phyloP scores from a whole-genome alignment of 2,329 filamentous ascomycete genomes.

The Trichoderma semiorbis region DNA sequence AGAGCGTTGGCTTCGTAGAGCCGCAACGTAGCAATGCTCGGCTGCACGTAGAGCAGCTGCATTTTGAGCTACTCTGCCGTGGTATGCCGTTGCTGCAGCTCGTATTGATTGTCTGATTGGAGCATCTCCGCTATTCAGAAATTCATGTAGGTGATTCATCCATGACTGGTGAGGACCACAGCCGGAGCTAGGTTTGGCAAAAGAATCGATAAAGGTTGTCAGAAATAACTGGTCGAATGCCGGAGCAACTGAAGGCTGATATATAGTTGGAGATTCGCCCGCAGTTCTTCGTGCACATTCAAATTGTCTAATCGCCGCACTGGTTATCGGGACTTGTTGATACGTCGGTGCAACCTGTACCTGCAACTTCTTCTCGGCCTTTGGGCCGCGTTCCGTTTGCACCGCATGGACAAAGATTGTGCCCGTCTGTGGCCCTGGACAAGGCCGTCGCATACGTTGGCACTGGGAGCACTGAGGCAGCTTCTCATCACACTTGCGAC shows the following conservation, averaged over 20 bases:
- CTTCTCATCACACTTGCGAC: not conserved
- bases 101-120: slow-evolving; percentile 1
- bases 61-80: not conserved
- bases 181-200: not conserved
- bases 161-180: not conserved
- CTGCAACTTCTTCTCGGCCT: not conserved
- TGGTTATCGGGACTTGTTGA: not conserved
- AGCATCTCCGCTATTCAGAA: not conserved
- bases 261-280: not conserved
- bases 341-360: not conserved
- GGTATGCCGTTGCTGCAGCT: not conserved
- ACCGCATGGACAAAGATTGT: not conserved
- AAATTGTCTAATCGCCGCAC: not conserved
- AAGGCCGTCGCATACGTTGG: not conserved
- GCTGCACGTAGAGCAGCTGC: not conserved
- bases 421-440: not conserved
- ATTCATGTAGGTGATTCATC: not conserved
- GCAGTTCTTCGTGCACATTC: not conserved
- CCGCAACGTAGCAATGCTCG: not conserved
- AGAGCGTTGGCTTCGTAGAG: not conserved
- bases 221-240: not conserved
- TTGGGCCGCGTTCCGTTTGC: not conserved
- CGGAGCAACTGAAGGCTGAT: not conserved
- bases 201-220: not conserved
- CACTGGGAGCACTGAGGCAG: slow-evolving; percentile 9